phyloP scores from a whole-genome alignment of 139 green algal species.

The Chlorella sp. region DNA sequence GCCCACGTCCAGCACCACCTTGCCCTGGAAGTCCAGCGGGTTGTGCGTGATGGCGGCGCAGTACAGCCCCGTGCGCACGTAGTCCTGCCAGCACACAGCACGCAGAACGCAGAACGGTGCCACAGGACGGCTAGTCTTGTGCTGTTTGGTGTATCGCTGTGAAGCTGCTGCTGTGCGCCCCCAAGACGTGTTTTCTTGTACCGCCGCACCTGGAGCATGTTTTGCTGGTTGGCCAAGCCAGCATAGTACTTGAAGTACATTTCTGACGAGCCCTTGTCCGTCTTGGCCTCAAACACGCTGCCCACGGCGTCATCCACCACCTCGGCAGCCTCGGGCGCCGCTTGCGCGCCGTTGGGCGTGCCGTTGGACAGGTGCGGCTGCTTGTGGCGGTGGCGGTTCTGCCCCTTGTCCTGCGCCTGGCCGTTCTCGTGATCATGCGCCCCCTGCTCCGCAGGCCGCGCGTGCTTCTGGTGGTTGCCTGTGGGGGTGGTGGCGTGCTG shows the following conservation, averaged over 20 bases:
- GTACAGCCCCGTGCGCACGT: slow-evolving; percentile 66
- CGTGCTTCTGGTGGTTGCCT: no score
- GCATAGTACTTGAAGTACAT: slow-evolving; percentile 86
- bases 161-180: background rate
- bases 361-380: no score
- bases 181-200: background rate
- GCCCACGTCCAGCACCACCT: slow-evolving; percentile 91
- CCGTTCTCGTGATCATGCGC: no score
- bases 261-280: slow-evolving; percentile 62
- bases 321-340: background rate
- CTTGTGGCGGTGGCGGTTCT: no score
- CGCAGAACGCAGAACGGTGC: no score
- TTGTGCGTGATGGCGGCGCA: slow-evolving; percentile 87
- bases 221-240: slow-evolving; percentile 87
- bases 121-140: no score
- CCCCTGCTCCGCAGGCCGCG: no score
- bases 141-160: background rate
- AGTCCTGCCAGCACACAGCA: background rate
- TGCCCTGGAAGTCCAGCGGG: slow-evolving; percentile 77
- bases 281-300: slow-evolving; percentile 64
- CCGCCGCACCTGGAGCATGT: slow-evolving; percentile 62
- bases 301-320: background rate
- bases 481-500: no score
- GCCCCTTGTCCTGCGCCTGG: no score
- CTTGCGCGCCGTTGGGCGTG: background rate